Evolutionary conservation across 83 land plant genomes (phyloP).

Genomic region (Thuja plicata): DNA sequence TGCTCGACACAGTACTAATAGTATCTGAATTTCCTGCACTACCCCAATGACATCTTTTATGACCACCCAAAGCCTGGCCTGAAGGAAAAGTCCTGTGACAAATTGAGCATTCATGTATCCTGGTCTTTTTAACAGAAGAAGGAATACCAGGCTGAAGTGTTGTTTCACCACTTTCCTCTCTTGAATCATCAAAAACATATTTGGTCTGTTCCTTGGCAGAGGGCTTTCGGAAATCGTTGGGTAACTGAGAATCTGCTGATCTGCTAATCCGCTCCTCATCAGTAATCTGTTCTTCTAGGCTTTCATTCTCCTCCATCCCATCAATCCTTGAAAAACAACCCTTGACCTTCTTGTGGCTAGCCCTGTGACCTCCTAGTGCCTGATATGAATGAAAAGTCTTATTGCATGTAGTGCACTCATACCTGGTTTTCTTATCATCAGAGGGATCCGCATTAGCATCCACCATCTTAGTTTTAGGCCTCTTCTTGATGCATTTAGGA

Average conservation of each 20-base stretch:
- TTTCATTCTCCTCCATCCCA: slow-evolving; percentile 13
- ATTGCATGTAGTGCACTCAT: slow-evolving; percentile 78
- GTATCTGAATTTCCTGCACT: slow-evolving; percentile 10
- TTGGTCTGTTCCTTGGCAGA: background rate
- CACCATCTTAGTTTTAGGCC: slow-evolving; percentile 9
- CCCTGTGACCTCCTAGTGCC: slow-evolving; percentile 73
- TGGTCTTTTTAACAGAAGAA: slow-evolving; percentile 30
- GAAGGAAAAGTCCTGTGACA: slow-evolving; percentile 61
- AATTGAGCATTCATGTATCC: slow-evolving; percentile 68
- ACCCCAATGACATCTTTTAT: slow-evolving; percentile 73
- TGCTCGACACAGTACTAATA: slow-evolving; percentile 16
- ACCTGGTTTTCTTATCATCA: slow-evolving; percentile 23
- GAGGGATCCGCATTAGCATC: slow-evolving; percentile 17
- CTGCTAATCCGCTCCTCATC: slow-evolving; percentile 12
- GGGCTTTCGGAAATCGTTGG: slow-evolving; percentile 18
- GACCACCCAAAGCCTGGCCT: slow-evolving; percentile 72
- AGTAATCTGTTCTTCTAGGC: slow-evolving; percentile 20
- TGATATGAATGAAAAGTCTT: slow-evolving; percentile 73
- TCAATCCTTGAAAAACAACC: slow-evolving; percentile 60
- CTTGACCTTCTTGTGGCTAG: slow-evolving; percentile 79
- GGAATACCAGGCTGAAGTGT: background rate
- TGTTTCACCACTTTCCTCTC: slow-evolving; percentile 9
- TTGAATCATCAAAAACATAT: background rate
- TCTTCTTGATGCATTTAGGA: slow-evolving; percentile 2
- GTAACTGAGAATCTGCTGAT: slow-evolving; percentile 21